A percentile compares a stretch with the other conserved stretches of the same genome.
These are phyloP conservation scores for Nakataea oryzae DNA, from an alignment of 2,329 filamentous ascomycete species.

Conservation along the genomic window DNA sequence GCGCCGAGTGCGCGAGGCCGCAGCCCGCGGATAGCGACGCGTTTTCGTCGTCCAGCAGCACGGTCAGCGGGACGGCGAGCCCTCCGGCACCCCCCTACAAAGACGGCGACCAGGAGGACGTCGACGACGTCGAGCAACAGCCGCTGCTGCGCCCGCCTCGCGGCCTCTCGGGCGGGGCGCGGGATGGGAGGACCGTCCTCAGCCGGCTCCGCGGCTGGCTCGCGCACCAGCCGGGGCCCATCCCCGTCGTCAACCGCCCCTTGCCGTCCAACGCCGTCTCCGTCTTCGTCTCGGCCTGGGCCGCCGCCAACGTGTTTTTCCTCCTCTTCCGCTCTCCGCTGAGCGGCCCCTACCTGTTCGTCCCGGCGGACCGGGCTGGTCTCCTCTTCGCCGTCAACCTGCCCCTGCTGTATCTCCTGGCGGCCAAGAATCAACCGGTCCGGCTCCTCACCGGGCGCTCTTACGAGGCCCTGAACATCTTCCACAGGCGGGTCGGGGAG, in stretches of 20 bases:
- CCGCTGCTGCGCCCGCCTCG: constrained; percentile 16
- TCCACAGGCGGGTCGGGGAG: constrained; percentile 54
- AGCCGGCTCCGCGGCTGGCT: constrained; percentile 18
- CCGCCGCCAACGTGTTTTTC: constrained; percentile 47
- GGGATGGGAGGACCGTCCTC: neutral
- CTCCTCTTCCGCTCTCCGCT: constrained; percentile 41
- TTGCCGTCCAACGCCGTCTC: constrained; percentile 48
- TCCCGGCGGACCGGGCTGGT: constrained; percentile 47
- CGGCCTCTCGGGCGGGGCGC: neutral
- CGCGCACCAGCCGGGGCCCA: constrained; percentile 45
- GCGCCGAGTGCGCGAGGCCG: neutral
- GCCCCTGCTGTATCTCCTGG: constrained; percentile 47
- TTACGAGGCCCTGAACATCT: constrained; percentile 56
- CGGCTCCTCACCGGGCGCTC: constrained; percentile 50
- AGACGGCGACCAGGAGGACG: constrained; percentile 6
- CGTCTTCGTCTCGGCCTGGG: constrained; percentile 36
- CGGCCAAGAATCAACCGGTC: constrained; percentile 57
- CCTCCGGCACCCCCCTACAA: constrained; percentile 14
- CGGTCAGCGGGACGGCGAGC: constrained; percentile 15
- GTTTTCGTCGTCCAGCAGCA: constrained; percentile 24
- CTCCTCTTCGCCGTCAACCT: constrained; percentile 39
- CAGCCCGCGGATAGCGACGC: constrained; percentile 4
- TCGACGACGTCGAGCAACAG: constrained; percentile 24
- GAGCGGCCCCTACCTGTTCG: constrained; percentile 37
- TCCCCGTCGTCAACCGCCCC: constrained; percentile 45